Evolutionary conservation across 148 eudicot species (phyloP).

Genomic region (Rhododendron mucronatum): DNA sequence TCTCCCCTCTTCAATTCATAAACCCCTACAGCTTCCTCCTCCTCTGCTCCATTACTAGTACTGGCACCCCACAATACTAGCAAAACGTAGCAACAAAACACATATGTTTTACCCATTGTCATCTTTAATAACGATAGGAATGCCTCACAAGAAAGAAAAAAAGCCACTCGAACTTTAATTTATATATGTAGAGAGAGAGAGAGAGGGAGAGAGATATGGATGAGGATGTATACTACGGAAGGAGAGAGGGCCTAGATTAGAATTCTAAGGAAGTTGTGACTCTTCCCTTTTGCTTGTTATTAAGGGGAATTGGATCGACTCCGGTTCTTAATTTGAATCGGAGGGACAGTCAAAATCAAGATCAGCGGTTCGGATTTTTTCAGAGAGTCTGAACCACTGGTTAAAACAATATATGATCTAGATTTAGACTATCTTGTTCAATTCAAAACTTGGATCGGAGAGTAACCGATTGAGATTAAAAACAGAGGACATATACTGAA

Average conservation of each 20-base stretch:
- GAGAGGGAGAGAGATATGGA: not conserved
- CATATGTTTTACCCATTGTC: not conserved
- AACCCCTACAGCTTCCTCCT: slow-evolving; percentile 20
- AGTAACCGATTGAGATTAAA: not conserved
- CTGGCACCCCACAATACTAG: not conserved
- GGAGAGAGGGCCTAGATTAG: not conserved
- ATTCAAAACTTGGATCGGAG: no score
- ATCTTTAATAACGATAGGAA: not conserved
- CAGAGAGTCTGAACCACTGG: no score
- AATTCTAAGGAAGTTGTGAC: not conserved
- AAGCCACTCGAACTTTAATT: not conserved
- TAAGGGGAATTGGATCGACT: not conserved
- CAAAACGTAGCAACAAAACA: slow-evolving; percentile 9
- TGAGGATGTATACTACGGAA: not conserved
- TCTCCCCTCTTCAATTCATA: slow-evolving; percentile 42
- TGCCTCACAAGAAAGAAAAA: not conserved
- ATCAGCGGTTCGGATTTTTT: no score
- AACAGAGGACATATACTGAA: not conserved
- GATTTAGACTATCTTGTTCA: no score
- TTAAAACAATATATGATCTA: no score
- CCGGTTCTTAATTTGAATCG: no score
- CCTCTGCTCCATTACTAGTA: slow-evolving; percentile 3
- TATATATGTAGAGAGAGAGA: not conserved
- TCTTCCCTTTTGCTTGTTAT: not conserved
- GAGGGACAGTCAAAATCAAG: no score